These are phyloP conservation scores for Apostasia ramifera DNA, from an alignment of 106 monocot genomes.

Conservation along the genomic window DNA sequence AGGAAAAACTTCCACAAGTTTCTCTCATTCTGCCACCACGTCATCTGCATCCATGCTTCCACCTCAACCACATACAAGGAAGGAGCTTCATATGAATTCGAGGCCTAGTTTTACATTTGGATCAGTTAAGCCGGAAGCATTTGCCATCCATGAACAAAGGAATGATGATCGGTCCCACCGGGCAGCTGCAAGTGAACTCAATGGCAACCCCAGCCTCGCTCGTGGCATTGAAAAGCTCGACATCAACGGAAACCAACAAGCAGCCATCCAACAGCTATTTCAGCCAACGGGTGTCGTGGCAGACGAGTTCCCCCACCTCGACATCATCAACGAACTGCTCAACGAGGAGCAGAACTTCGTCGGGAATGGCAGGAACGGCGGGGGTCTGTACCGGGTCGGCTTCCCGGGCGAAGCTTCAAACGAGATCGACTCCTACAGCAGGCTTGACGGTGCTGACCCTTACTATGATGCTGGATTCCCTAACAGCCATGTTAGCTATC, in stretches of 20 bases:
- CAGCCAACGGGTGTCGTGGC: constrained; percentile 10
- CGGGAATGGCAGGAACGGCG: constrained; percentile 10
- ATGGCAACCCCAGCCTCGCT: not conserved
- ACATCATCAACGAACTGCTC: constrained; percentile 88
- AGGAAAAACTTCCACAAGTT: constrained; percentile 28
- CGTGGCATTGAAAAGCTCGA: constrained; percentile 6
- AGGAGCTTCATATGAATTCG: constrained; percentile 9
- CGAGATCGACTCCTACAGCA: constrained; percentile 7
- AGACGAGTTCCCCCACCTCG: constrained; percentile 91
- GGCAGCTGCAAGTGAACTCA: constrained; percentile 11
- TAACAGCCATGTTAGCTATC: constrained; percentile 23
- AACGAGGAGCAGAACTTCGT: constrained; percentile 51
- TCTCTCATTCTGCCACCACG: constrained; percentile 5
- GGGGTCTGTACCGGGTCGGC: constrained; percentile 17
- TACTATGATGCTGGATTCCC: constrained; percentile 25
- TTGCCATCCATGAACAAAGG: constrained; percentile 14
- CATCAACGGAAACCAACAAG: constrained; percentile 1
- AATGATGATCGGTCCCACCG: constrained; percentile 15
- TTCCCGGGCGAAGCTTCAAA: constrained; percentile 21
- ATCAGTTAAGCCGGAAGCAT: constrained; percentile 40
- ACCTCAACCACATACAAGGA: constrained; percentile 10
- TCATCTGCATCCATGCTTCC: constrained; percentile 20
- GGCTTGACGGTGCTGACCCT: constrained; percentile 32
- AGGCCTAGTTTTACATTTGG: constrained; percentile 46
- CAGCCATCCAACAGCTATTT: not conserved